Conservation (phyloP, 495 filamentous ascomycete genomes). For the Acidiella bohemica region DNA sequence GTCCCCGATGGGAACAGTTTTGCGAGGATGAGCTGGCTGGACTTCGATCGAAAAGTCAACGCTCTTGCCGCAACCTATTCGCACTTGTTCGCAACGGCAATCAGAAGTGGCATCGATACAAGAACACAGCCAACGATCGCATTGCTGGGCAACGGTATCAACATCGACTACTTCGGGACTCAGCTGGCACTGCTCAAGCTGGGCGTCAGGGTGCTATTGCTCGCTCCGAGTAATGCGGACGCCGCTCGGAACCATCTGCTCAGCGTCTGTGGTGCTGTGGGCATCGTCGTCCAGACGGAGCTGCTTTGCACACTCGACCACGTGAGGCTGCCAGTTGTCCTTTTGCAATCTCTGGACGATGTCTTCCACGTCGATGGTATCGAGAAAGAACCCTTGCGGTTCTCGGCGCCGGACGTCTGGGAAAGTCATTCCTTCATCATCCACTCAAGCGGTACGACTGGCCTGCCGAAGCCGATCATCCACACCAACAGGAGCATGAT, state of each 20-base stretch:
- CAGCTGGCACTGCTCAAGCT: background rate
- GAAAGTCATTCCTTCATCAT: background rate
- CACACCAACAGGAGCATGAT: background rate
- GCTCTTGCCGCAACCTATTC: background rate
- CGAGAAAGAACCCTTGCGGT: too few species aligned
- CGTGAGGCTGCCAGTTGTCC: too few species aligned
- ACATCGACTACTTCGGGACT: background rate
- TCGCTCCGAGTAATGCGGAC: background rate
- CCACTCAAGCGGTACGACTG: slow-evolving; percentile 1
- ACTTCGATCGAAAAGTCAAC: background rate
- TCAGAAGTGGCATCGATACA: background rate
- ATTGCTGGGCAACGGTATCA: background rate
- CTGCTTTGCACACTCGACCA: background rate
- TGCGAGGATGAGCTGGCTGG: background rate
- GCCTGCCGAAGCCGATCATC: background rate
- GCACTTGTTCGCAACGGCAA: background rate
- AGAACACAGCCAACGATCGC: background rate
- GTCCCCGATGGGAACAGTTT: background rate
- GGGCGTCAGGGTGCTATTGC: background rate
- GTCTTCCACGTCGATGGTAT: too few species aligned
- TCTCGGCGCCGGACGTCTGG: background rate
- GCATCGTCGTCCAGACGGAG: background rate
- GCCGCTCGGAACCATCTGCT: background rate
- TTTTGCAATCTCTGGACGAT: too few species aligned
- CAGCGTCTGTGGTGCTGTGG: background rate